Conservation (phyloP, 2,329 filamentous ascomycete genomes). For the Fusarium foetens region DNA sequence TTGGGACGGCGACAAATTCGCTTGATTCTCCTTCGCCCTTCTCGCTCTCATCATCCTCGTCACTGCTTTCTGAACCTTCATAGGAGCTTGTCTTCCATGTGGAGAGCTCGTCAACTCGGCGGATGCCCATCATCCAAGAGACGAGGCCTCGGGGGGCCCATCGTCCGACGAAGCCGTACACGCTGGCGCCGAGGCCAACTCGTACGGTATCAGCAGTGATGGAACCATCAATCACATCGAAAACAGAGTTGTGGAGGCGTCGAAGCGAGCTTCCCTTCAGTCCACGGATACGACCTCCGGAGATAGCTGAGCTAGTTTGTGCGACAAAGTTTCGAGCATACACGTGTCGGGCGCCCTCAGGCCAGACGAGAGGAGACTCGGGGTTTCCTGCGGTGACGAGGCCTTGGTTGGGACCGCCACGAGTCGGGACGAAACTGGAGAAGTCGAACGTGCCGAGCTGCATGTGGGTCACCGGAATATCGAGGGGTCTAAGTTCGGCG, state of each 20-base stretch:
- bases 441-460: slow-evolving; percentile 94
- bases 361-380: slow-evolving; percentile 69
- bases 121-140: slow-evolving; percentile 92
- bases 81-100: slow-evolving; percentile 61
- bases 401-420: slow-evolving; percentile 49
- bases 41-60: slow-evolving; percentile 51
- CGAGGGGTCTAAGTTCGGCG: slow-evolving; percentile 79
- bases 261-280: slow-evolving; percentile 77
- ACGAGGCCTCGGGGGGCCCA: slow-evolving; percentile 82
- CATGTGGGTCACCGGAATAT: slow-evolving; percentile 84
- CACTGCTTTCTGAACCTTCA: slow-evolving; percentile 51
- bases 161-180: slow-evolving; percentile 86
- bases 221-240: slow-evolving; percentile 82
- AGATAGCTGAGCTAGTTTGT: slow-evolving; percentile 65
- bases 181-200: slow-evolving; percentile 83
- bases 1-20: slow-evolving; percentile 64
- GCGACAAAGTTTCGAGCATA: slow-evolving; percentile 71
- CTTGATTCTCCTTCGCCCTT: slow-evolving; percentile 45
- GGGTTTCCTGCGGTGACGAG: slow-evolving; percentile 56
- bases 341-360: slow-evolving; percentile 66
- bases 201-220: slow-evolving; percentile 72
- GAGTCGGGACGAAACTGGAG: slow-evolving; percentile 67
- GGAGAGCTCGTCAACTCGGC: slow-evolving; percentile 67
- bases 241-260: slow-evolving; percentile 85
- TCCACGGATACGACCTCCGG: slow-evolving; percentile 66